These are phyloP conservation scores for Akanthomyces muscarius DNA, from an alignment of 2,329 filamentous ascomycete genomes.

Conservation along the genomic window DNA sequence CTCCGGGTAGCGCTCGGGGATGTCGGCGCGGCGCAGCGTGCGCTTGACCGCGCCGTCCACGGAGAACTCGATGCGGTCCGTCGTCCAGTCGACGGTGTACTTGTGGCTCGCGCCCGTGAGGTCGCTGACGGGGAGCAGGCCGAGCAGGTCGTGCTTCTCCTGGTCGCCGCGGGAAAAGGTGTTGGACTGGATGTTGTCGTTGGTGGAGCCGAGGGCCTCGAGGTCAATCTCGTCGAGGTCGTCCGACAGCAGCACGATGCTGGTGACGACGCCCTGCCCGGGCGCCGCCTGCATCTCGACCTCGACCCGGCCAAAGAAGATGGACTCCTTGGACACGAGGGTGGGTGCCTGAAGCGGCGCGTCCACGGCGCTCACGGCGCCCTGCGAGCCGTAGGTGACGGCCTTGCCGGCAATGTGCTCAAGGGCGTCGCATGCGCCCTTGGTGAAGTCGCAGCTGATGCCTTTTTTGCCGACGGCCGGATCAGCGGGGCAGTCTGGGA, in stretches of 20 bases:
- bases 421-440: constrained; percentile 49
- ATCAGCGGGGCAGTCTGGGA: constrained; percentile 53
- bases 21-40: constrained; percentile 56
- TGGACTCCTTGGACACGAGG: constrained; percentile 69
- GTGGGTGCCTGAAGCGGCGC: constrained; percentile 55
- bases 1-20: constrained; percentile 61
- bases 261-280: constrained; percentile 72
- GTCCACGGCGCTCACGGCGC: constrained; percentile 51
- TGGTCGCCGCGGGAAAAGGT: constrained; percentile 74
- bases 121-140: constrained; percentile 50
- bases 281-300: constrained; percentile 66
- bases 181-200: constrained; percentile 72
- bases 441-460: constrained; percentile 60
- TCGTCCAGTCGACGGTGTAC: constrained; percentile 66
- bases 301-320: constrained; percentile 78
- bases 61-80: constrained; percentile 59
- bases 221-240: constrained; percentile 78
- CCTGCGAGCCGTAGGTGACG: constrained; percentile 26
- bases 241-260: constrained; percentile 71
- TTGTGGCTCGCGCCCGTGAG: constrained; percentile 50
- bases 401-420: constrained; percentile 25
- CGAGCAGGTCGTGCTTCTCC: constrained; percentile 60
- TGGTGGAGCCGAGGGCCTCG: constrained; percentile 72
- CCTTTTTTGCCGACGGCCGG: constrained; percentile 60
- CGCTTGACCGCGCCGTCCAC: constrained; percentile 61